Evolutionary conservation across 2,329 filamentous ascomycete genomes (phyloP), one percentile per base, ranked within the genome.

Genomic region (Xenoacremonium recifei): DNA sequence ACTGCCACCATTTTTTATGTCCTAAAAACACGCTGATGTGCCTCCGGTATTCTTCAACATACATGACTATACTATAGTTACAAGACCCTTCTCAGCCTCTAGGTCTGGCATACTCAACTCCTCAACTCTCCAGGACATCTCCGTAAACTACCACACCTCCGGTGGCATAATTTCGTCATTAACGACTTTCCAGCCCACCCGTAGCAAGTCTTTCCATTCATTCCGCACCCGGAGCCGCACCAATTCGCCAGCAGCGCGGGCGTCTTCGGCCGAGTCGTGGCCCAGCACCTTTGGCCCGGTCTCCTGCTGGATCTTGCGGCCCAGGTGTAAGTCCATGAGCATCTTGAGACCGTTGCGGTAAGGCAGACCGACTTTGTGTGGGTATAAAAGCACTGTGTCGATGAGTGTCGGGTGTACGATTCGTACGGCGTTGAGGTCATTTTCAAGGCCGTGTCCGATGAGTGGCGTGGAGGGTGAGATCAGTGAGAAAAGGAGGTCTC

Each of bases 211-310:
- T 48, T 75, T 79, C 88, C 89, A 96, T 48, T 81, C 76, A 40
- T 85, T 75, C 39, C 72, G 76, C 5, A 95, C 75, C 62, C 83
- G 87, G 37, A 82, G 74, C 35, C 86, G 73, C 0, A 95, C 87
- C 38, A 99, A 65, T 46, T 97, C 90, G 1, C 92, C 93, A 0
- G 95, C 92, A 0, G 91, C 88, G 35, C 85, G 78, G 1, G 93
- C 89, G 60, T 99, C 93, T 63, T 99, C 93, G 19, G 85, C 85
- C 19, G 89, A 95, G 67, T 99, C 93, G 64, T 99, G 93, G 0
- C 93, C 93, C 16, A 70, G 54, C 16, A 71, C 63, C 33, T 68
- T 64, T 4, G 64, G 66, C 0, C 64, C 67, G 50, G 45, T 77
- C 32, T 84, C 85, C 25, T 81, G 80, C 65, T 99, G 93, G 27